Percentiles rank a stretch among this genome's conserved stretches.
Evolutionary conservation across 768 basidiomycete species (phyloP).

Genomic region (Kwoniella sp.): DNA sequence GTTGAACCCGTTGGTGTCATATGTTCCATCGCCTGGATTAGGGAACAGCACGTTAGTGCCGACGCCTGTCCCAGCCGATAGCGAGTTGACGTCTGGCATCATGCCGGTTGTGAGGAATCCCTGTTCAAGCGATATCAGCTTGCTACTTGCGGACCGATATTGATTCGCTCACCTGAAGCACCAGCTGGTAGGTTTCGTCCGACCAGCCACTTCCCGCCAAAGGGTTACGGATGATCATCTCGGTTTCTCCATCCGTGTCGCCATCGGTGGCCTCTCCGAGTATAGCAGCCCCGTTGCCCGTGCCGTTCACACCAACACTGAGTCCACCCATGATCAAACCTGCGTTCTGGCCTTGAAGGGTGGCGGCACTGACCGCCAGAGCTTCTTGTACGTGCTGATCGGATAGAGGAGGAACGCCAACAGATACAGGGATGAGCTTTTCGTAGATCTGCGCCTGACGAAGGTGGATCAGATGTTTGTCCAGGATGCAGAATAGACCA

Average conservation of each 20-base stretch:
- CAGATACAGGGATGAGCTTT: constrained; percentile 56
- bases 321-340: constrained; percentile 9
- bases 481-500: constrained; percentile 83
- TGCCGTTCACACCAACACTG: constrained; percentile 1
- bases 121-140: constrained; percentile 5
- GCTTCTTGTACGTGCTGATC: constrained; percentile 49
- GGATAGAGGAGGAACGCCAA: constrained; percentile 59
- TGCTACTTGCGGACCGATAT: background rate
- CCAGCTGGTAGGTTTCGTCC: constrained; percentile 79
- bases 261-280: constrained; percentile 1
- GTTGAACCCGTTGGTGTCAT: too few relatives aligned
- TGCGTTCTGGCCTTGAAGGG: constrained; percentile 3
- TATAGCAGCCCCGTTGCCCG: constrained; percentile 1
- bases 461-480: constrained; percentile 86
- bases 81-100: constrained; percentile 31
- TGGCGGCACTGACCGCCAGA: constrained; percentile 29
- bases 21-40: background rate
- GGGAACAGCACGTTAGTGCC: constrained; percentile 30
- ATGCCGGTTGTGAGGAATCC: constrained; percentile 38
- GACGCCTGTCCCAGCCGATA: constrained; percentile 26
- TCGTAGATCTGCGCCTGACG: constrained; percentile 78
- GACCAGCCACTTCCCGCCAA: constrained; percentile 81
- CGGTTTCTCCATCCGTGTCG: constrained; percentile 2
- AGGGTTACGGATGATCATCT: constrained; percentile 56
- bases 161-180: constrained; percentile 58